These are phyloP conservation scores for Tephrocybe sp. DNA, from an alignment of 768 basidiomycete species.

Conservation along the genomic window DNA sequence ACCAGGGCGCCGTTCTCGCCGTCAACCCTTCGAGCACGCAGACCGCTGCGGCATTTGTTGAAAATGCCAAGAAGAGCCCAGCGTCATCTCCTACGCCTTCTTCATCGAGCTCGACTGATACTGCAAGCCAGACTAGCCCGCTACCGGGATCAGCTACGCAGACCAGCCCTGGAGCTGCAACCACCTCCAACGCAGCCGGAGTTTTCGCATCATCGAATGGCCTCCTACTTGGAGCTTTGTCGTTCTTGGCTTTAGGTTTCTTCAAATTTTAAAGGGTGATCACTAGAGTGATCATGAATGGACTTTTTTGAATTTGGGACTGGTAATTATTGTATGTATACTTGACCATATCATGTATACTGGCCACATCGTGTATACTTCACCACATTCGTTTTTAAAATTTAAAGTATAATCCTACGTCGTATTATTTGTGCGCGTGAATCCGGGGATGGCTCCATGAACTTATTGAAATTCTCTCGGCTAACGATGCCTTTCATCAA, in stretches of 20 bases:
- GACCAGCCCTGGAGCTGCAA: constrained; percentile 3
- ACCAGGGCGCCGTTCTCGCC: constrained; percentile 35
- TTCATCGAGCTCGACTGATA: neutral
- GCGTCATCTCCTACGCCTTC: constrained; percentile 16
- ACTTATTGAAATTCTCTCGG: neutral
- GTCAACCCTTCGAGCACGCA: constrained; percentile 33
- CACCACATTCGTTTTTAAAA: constrained; percentile 6
- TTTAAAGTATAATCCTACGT: neutral
- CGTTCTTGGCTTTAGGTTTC: constrained; percentile 8
- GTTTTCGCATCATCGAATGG: neutral
- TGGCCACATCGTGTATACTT: neutral
- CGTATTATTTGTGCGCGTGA: too few species aligned
- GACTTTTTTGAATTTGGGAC: neutral
- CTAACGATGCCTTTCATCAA: constrained; percentile 4
- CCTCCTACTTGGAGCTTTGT: constrained; percentile 2
- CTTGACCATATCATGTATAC: neutral
- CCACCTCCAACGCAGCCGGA: constrained; percentile 11
- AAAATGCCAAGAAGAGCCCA: constrained; percentile 30
- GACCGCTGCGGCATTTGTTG: constrained; percentile 32
- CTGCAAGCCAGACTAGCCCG: neutral
- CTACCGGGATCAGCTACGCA: constrained; percentile 4
- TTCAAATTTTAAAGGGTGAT: neutral
- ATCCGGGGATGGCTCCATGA: neutral
- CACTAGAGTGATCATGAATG: neutral
- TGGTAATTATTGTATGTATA: neutral